phyloP scores from a whole-genome alignment of 1,139 yeast species.

The Candida smagusa region DNA sequence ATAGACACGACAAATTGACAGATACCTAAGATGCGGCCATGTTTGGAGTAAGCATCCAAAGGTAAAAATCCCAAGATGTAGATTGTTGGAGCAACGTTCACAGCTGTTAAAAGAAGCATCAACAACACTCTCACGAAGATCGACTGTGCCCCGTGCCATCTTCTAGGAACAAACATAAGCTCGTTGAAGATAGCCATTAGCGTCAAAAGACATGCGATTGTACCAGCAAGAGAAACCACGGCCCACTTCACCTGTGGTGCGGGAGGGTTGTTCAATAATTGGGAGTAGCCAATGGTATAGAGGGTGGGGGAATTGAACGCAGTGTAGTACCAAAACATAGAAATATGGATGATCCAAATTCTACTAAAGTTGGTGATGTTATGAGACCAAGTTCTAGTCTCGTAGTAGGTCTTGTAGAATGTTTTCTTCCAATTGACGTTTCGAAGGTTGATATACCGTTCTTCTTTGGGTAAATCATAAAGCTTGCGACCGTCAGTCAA shows the following conservation, averaged over 20 bases:
- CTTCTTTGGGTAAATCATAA: constrained; percentile 14
- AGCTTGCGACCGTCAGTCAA: constrained; percentile 38
- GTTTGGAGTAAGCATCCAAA: constrained; percentile 44
- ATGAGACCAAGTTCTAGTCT: constrained; percentile 77
- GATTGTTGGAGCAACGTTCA: constrained; percentile 61
- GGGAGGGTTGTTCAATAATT: constrained; percentile 60
- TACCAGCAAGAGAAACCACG: constrained; percentile 69
- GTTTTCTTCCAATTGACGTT: constrained; percentile 59
- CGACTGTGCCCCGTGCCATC: constrained; percentile 64
- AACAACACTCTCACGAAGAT: constrained; percentile 43
- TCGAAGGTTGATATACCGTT: constrained; percentile 48
- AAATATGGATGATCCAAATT: constrained; percentile 77
- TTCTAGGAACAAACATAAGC: constrained; percentile 61
- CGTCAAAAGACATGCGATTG: constrained; percentile 63
- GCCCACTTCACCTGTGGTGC: constrained; percentile 60
- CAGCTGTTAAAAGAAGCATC: constrained; percentile 36
- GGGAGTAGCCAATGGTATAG: constrained; percentile 62
- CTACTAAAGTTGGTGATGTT: constrained; percentile 73
- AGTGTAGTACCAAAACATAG: constrained; percentile 81
- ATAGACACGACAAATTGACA: constrained; percentile 61
- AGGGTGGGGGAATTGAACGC: constrained; percentile 74
- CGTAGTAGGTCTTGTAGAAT: constrained; percentile 71
- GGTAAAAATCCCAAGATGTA: constrained; percentile 57
- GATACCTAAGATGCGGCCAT: constrained; percentile 52
- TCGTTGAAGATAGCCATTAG: constrained; percentile 63